Percentiles rank a stretch among this genome's conserved stretches.
phyloP scores from a whole-genome alignment of 352 stramenopile genomes.

The Pythium rishiriense region DNA sequence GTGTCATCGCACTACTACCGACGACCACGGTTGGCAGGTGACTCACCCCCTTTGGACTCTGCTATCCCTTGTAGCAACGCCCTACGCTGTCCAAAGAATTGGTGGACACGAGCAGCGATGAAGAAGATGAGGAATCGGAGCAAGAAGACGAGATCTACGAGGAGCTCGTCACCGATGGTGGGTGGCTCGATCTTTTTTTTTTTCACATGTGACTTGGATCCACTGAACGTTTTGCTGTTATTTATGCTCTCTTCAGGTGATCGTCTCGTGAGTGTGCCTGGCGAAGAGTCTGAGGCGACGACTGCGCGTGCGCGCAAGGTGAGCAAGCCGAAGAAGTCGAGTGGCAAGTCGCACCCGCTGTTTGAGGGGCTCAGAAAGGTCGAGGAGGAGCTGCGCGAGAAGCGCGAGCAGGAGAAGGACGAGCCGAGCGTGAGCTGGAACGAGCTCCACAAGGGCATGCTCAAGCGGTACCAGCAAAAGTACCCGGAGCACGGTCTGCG shows the following conservation, averaged over 20 bases:
- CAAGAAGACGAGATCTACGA: conserved; percentile 57
- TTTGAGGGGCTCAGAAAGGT: conserved; percentile 79
- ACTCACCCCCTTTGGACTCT: neutral
- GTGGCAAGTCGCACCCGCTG: conserved; percentile 44
- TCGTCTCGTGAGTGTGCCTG: conserved; percentile 39
- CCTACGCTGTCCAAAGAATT: conserved; percentile 47
- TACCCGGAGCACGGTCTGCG: conserved; percentile 64
- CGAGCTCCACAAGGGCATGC: conserved; percentile 69
- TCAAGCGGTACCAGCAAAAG: conserved; percentile 78
- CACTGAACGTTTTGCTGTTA: neutral
- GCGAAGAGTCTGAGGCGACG: conserved; percentile 1
- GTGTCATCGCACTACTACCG: neutral
- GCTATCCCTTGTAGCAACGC: conserved; percentile 8
- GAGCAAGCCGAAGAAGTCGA: conserved; percentile 42
- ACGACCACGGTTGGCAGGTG: too few relatives aligned
- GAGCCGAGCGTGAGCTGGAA: conserved; percentile 77
- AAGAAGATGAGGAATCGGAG: conserved; percentile 40
- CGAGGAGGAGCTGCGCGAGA: conserved; percentile 64
- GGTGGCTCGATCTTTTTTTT: neutral
- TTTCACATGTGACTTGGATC: neutral
- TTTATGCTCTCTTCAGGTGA: conserved; percentile 29
- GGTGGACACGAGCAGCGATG: conserved; percentile 45
- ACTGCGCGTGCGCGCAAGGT: conserved; percentile 19
- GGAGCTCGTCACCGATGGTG: conserved; percentile 72
- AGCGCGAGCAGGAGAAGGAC: conserved; percentile 47